These are phyloP conservation scores for Cladorrhinum sp. DNA, from an alignment of 2,329 filamentous ascomycete species.

Conservation along the genomic window DNA sequence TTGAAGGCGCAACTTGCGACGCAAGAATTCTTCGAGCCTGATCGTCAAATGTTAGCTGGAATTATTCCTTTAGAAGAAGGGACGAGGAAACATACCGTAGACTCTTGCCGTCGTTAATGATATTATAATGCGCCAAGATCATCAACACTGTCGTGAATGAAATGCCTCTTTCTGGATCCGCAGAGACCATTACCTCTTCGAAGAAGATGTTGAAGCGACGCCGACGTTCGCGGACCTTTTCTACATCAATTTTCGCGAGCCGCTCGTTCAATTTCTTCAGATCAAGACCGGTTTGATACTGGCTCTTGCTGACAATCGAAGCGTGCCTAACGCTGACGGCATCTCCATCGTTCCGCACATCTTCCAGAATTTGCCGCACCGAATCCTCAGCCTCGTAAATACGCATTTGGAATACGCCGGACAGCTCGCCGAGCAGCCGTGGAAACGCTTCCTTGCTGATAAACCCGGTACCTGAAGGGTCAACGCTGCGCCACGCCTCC, in stretches of 20 bases:
- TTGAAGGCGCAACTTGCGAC: conserved; percentile 83
- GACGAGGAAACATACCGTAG: conserved; percentile 57
- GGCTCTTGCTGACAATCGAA: conserved; percentile 52
- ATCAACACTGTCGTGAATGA: conserved; percentile 89
- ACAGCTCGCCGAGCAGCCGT: conserved; percentile 83
- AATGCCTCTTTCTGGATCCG: conserved; percentile 84
- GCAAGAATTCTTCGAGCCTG: conserved; percentile 89
- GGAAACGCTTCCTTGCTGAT: conserved; percentile 90
- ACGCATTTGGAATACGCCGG: conserved; percentile 94
- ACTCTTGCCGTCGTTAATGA: conserved; percentile 97
- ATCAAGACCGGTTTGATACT: conserved; percentile 61
- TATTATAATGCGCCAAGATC: conserved; percentile 96
- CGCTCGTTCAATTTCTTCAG: conserved; percentile 71
- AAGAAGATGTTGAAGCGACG: conserved; percentile 90
- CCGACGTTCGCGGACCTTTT: conserved; percentile 70
- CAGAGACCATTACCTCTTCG: conserved; percentile 91
- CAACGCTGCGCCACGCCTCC: conserved; percentile 94
- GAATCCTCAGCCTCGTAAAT: conserved; percentile 92
- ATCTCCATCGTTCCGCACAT: conserved; percentile 64
- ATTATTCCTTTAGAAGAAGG: not conserved
- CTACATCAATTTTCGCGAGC: conserved; percentile 69
- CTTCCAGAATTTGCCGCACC: conserved; percentile 80
- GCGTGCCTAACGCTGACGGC: conserved; percentile 51
- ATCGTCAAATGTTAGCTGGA: not conserved
- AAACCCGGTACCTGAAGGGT: conserved; percentile 86